These are phyloP conservation scores for Agrocybe chaxingu DNA, from an alignment of 768 basidiomycete genomes.

Conservation along the genomic window DNA sequence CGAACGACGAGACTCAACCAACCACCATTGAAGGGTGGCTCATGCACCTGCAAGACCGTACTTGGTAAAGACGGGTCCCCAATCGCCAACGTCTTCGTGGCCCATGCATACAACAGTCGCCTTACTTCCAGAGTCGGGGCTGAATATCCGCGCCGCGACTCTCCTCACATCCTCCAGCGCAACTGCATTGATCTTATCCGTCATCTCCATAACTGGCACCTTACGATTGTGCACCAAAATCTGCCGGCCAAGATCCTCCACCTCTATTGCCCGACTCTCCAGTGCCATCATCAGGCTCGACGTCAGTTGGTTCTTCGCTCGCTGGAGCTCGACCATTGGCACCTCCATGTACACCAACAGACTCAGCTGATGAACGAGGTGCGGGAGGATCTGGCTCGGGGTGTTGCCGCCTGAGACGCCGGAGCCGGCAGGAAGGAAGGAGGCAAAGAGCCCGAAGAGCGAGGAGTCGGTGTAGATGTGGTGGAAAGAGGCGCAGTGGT, in stretches of 20 bases:
- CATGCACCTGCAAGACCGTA: slow-evolving; percentile 53
- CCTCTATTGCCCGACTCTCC: slow-evolving; percentile 80
- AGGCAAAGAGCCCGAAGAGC: slow-evolving; percentile 87
- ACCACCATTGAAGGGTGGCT: neutral
- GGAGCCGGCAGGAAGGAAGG: slow-evolving; percentile 67
- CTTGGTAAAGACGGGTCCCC: slow-evolving; percentile 57
- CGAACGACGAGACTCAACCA: neutral
- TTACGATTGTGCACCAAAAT: slow-evolving; percentile 85
- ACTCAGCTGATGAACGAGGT: slow-evolving; percentile 87
- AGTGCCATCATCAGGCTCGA: slow-evolving; percentile 92
- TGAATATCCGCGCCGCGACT: slow-evolving; percentile 76
- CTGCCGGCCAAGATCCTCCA: slow-evolving; percentile 91
- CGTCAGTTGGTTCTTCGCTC: slow-evolving; percentile 96
- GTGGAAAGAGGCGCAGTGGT: slow-evolving; percentile 96
- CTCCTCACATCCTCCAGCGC: slow-evolving; percentile 65
- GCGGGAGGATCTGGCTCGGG: slow-evolving; percentile 70
- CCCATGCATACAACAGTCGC: slow-evolving; percentile 87
- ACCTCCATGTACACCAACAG: slow-evolving; percentile 69
- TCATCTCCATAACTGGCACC: slow-evolving; percentile 89
- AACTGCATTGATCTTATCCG: slow-evolving; percentile 76
- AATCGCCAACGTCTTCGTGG: slow-evolving; percentile 70
- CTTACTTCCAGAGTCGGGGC: slow-evolving; percentile 55
- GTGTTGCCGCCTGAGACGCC: slow-evolving; percentile 59
- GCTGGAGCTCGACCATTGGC: slow-evolving; percentile 64
- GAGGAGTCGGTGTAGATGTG: slow-evolving; percentile 96